Evolutionary conservation across 2,329 filamentous ascomycete species (phyloP).

Genomic region (Paracoccidioides lutzii): DNA sequence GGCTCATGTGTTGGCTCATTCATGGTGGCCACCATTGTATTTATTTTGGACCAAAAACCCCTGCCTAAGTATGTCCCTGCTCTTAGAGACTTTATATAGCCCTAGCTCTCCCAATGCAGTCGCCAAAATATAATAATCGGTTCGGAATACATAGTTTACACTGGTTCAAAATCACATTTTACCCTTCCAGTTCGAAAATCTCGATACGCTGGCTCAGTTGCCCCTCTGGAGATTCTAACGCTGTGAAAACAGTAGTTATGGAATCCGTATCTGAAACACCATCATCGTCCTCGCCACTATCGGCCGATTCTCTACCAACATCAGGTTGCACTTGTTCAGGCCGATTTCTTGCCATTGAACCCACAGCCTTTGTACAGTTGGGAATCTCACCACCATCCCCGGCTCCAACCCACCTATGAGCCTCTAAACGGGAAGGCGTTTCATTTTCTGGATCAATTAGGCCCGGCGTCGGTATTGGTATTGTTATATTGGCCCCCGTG

Average conservation of each 20-base stretch:
- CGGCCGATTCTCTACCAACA: neutral
- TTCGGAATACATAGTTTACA: neutral
- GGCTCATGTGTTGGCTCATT: too few relatives aligned
- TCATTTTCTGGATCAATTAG: neutral
- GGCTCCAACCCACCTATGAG: neutral
- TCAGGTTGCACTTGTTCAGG: neutral
- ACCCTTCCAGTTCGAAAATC: slow-evolving; percentile 3
- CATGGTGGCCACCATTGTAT: too few relatives aligned
- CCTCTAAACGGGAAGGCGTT: too few relatives aligned
- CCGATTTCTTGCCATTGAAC: neutral
- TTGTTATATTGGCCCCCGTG: neutral
- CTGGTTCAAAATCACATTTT: neutral
- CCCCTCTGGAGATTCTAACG: slow-evolving; percentile 10
- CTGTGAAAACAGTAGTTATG: slow-evolving; percentile 17
- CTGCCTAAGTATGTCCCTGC: too few relatives aligned
- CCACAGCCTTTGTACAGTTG: neutral
- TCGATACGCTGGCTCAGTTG: neutral
- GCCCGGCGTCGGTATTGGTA: neutral
- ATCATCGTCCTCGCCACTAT: neutral
- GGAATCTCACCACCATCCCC: neutral
- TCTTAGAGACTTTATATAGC: neutral
- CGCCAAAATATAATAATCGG: neutral
- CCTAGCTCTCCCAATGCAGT: too few relatives aligned
- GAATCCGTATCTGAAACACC: slow-evolving; percentile 14
- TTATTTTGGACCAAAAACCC: too few relatives aligned